These are phyloP conservation scores for Tremella fuciformis DNA, from an alignment of 768 basidiomycete genomes.

Conservation along the genomic window DNA sequence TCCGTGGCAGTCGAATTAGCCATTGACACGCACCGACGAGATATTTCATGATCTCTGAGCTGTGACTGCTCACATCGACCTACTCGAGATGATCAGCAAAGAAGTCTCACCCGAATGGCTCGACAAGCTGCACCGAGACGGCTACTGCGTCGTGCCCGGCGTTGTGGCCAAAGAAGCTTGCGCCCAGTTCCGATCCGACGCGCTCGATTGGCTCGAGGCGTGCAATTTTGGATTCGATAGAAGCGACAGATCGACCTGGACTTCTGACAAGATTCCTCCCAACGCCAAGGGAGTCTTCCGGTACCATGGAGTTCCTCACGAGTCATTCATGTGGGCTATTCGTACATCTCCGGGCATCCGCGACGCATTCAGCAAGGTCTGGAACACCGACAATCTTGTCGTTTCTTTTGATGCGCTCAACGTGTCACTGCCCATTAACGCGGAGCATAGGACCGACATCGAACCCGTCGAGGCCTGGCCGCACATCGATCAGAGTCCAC, in stretches of 20 bases:
- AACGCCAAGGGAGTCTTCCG: conserved; percentile 3
- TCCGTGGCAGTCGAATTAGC: no score
- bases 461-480: conserved; percentile 19
- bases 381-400: conserved; percentile 41
- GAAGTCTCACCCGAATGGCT: conserved; percentile 2
- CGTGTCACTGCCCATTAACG: conserved; percentile 11
- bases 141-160: conserved; percentile 10
- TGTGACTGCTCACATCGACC: no score
- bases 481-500: conserved; percentile 28
- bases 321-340: conserved; percentile 17
- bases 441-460: conserved; percentile 22
- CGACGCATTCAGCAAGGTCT: conserved; percentile 31
- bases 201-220: conserved; percentile 41
- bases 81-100: no score
- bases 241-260: conserved; percentile 42
- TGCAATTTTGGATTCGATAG: conserved; percentile 46
- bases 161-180: conserved; percentile 32
- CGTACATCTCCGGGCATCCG: background rate
- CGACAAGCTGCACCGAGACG: background rate
- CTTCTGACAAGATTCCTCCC: conserved; percentile 24
- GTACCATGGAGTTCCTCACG: conserved; percentile 18
- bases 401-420: conserved; percentile 29
- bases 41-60: no score
- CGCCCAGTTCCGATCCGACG: conserved; percentile 18
- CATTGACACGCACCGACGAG: no score